phyloP scores from a whole-genome alignment of 2,329 filamentous ascomycete species.

The Xylaria sp. region DNA sequence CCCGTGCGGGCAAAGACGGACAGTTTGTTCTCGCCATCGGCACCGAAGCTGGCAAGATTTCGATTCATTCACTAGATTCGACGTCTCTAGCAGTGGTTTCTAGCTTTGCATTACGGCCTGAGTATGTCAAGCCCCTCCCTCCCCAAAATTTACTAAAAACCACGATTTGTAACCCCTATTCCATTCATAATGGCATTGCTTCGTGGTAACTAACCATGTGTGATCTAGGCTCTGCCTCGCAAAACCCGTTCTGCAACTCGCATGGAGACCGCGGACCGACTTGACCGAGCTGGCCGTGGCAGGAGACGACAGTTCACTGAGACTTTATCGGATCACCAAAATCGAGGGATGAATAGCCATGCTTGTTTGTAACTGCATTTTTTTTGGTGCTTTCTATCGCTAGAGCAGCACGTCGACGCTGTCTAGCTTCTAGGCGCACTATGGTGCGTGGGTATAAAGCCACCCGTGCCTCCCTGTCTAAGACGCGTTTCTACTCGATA shows the following conservation, averaged over 20 bases:
- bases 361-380: constrained; percentile 11
- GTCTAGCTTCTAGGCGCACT: constrained; percentile 10
- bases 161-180: neutral
- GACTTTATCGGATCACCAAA: constrained; percentile 62
- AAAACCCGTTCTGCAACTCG: constrained; percentile 73
- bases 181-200: neutral
- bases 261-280: constrained; percentile 69
- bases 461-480: neutral
- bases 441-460: neutral
- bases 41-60: constrained; percentile 64
- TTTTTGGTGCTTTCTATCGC: neutral
- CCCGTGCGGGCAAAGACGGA: constrained; percentile 47
- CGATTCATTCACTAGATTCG: constrained; percentile 56
- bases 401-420: constrained; percentile 2
- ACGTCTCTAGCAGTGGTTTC: constrained; percentile 54
- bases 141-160: neutral
- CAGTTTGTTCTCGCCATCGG: constrained; percentile 64
- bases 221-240: constrained; percentile 65
- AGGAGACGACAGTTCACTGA: constrained; percentile 70
- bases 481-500: constrained; percentile 21
- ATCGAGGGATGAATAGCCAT: constrained; percentile 25
- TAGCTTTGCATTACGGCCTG: constrained; percentile 51
- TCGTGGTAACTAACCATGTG: constrained; percentile 33
- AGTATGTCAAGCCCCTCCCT: constrained; percentile 52
- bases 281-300: constrained; percentile 62